A percentile compares a stretch with the other conserved stretches of the same genome.
phyloP scores from a whole-genome alignment of 805 yeast species.

The Ogataea saltuana region DNA sequence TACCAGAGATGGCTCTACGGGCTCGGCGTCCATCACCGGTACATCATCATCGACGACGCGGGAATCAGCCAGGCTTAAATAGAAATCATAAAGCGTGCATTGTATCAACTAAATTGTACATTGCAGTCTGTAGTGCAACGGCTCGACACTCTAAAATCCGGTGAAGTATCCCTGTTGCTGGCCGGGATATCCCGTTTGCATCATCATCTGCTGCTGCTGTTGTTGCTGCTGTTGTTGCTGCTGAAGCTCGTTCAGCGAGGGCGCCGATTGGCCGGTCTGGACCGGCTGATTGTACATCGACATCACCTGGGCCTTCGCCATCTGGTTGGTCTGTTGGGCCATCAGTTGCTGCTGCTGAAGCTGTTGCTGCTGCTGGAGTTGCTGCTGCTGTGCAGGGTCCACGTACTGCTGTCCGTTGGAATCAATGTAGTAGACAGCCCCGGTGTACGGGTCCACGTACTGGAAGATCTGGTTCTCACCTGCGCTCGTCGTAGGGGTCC shows the following conservation, averaged over 20 bases:
- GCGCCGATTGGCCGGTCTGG: too few relatives aligned
- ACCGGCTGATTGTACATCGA: constrained; percentile 43
- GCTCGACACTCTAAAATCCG: constrained; percentile 26
- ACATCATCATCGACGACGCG: constrained; percentile 18
- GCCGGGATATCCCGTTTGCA: constrained; percentile 10
- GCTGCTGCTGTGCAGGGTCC: constrained; percentile 46
- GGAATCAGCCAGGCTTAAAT: not conserved
- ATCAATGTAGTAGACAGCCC: constrained; percentile 65
- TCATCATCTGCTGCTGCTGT: constrained; percentile 12
- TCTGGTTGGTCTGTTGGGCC: constrained; percentile 25
- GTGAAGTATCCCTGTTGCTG: constrained; percentile 20
- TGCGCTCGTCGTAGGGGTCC: constrained; percentile 2
- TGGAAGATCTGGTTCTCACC: constrained; percentile 54
- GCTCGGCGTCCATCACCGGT: constrained; percentile 14
- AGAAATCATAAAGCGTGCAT: too few relatives aligned
- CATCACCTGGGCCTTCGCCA: constrained; percentile 35
- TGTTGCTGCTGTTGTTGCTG: constrained; percentile 24
- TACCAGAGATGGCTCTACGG: constrained; percentile 52
- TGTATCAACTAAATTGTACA: too few relatives aligned
- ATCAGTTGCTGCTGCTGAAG: constrained; percentile 26
- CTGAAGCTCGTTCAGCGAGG: constrained; percentile 16
- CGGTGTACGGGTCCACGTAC: constrained; percentile 71
- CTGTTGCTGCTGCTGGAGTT: constrained; percentile 30
- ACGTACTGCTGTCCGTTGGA: constrained; percentile 64
- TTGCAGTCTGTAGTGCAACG: too few relatives aligned